phyloP scores from a whole-genome alignment of 768 basidiomycete genomes.

The Phlegmacium glaucopus region DNA sequence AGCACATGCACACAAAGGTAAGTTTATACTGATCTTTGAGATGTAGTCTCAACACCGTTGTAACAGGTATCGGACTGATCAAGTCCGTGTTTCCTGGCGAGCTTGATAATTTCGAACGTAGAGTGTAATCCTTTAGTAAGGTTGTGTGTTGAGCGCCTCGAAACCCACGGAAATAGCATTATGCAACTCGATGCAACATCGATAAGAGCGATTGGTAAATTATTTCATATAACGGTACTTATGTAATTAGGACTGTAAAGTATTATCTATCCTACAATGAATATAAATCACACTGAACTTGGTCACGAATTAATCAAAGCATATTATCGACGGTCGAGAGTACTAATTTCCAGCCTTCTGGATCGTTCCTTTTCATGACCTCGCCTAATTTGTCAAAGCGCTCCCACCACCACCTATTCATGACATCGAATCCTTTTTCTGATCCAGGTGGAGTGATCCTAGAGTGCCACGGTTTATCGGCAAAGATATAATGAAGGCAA shows the following conservation, averaged over 20 bases:
- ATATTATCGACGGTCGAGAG: slow-evolving; percentile 42
- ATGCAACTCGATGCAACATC: too few species aligned
- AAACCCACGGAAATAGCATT: too few species aligned
- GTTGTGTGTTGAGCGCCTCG: too few species aligned
- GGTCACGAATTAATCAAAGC: slow-evolving; percentile 10
- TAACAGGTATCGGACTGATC: slow-evolving; percentile 87
- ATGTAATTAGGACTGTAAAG: slow-evolving; percentile 2
- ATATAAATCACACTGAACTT: slow-evolving; percentile 7
- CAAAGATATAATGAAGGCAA: slow-evolving; percentile 83
- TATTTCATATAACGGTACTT: background rate
- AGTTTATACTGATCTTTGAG: too few species aligned
- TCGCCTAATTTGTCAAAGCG: slow-evolving; percentile 45
- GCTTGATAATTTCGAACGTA: slow-evolving; percentile 32
- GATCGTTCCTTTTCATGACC: slow-evolving; percentile 42
- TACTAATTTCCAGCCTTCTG: slow-evolving; percentile 48
- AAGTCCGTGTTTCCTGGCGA: slow-evolving; percentile 91
- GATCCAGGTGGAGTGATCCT: slow-evolving; percentile 38
- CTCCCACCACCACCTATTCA: slow-evolving; percentile 82
- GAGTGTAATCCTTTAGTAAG: too few species aligned
- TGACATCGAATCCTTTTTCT: slow-evolving; percentile 42
- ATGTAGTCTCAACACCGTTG: too few species aligned
- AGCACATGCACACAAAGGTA: slow-evolving; percentile 93
- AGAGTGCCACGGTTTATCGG: slow-evolving; percentile 83
- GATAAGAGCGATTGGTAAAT: too few species aligned
- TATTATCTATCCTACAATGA: slow-evolving; percentile 13